Evolutionary conservation across 2,329 filamentous ascomycete species (phyloP), one percentile per base, ranked within the genome.

Genomic region (Penicillium sp.): DNA sequence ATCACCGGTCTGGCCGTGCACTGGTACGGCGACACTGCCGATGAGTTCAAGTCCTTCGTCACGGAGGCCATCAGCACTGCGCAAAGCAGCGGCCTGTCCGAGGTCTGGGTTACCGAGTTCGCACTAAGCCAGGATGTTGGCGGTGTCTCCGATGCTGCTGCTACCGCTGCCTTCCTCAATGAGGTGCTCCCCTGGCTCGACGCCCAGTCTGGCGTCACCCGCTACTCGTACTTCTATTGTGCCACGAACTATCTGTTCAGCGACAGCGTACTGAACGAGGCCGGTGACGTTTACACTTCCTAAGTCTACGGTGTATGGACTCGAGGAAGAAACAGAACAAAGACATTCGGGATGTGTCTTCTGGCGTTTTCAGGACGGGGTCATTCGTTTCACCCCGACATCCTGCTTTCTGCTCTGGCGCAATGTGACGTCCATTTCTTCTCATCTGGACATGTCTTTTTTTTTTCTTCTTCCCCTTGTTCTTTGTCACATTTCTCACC

Each of bases 101-200:
- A 76, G 49, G 71, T 81, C 59, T 81, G 79, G 79, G 60, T 81
- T 18, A 78, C 79, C 1, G 79, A 81, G 65, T 81, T 80, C 60
- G 75, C 72, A 9, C 71, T 76, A 40, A 72, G 58, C 50, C 67
- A 69, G 11, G 71, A 72, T 46, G 24, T 69, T 9, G 66, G 61
- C 6, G 67, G 66, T 24, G 61, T 69, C 14, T 55, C 65, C 0
- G 51, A 68, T 2, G 54, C 67, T 3, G 58, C 66, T 16, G 61
- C 68, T 27, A 70, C 72, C 6, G 59, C 63, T 24, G 49, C 68
- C 6, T 80, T 80, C 69, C 64, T 81, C 37, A 57, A 66, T 6
- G 57, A 76, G 47, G 77, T 75, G 5, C 49, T 75, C 14, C 71
- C 72, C 19, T 80, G 73, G 72, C 66, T 81, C 44, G 76, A 81